Percentiles rank a stretch among this genome's conserved stretches.
Conservation (phyloP, 1,284 basidiomycete genomes). For the Neonothopanus nambi region DNA sequence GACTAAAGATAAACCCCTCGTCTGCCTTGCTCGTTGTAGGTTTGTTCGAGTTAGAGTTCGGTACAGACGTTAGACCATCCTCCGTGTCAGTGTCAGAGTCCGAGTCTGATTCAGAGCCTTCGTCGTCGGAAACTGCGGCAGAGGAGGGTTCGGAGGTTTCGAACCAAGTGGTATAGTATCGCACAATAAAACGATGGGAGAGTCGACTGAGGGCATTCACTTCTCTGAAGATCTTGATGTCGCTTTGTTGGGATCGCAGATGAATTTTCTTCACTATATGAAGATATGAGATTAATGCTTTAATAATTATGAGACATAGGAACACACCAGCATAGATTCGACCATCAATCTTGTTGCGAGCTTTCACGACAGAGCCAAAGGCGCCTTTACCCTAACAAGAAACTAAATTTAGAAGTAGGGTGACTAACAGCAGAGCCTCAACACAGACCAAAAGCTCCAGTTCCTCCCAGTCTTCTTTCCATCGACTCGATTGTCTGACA, state of each 20-base stretch:
- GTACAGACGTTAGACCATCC: constrained; percentile 56
- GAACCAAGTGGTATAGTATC: constrained; percentile 87
- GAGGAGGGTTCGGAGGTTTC: constrained; percentile 60
- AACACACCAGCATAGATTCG: constrained; percentile 68
- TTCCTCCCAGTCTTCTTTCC: constrained; percentile 87
- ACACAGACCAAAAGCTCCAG: constrained; percentile 65
- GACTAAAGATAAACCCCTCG: constrained; percentile 51
- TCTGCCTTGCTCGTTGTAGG: constrained; percentile 26
- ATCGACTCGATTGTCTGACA: constrained; percentile 62
- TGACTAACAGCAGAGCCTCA: background rate
- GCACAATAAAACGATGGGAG: constrained; percentile 88
- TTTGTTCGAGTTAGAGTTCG: constrained; percentile 22
- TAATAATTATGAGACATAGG: background rate
- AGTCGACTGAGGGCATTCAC: constrained; percentile 88
- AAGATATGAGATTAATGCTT: background rate
- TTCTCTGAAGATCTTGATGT: constrained; percentile 88
- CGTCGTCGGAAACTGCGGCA: constrained; percentile 45
- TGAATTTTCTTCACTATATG: constrained; percentile 84
- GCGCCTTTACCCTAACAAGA: constrained; percentile 81
- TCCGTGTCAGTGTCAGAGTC: too few species aligned
- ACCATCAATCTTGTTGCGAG: constrained; percentile 79
- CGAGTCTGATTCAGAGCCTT: constrained; percentile 33
- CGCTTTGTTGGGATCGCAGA: constrained; percentile 76
- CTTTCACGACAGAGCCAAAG: constrained; percentile 94
- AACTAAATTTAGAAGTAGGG: background rate